Base-by-base conservation (phyloP, 2,329 filamentous ascomycete species). In the Plenodomus lindquistii region DNA sequence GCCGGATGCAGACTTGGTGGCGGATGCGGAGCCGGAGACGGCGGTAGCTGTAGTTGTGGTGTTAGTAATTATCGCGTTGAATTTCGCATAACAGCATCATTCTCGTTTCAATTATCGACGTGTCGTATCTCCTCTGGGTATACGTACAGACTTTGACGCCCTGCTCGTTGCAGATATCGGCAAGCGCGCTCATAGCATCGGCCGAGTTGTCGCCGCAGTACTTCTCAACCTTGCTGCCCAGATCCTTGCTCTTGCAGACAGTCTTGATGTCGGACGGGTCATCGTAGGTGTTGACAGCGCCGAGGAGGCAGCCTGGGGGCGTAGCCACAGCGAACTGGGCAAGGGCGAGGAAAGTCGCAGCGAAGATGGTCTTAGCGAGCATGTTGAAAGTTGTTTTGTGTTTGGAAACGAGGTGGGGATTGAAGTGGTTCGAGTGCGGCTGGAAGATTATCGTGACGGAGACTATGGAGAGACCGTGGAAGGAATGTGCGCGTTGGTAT, bases 121-220 rank as follows among this genome's bases (percentile, higher is more conserved):
- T n/a, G n/a, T n/a, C n/a, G n/a, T n/a, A n/a, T n/a, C n/a, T n/a
- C n/a, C n/a, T n/a, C n/a, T n/a, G 16, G 16, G 31, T 34, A 24
- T 36, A 67, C 66, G 35, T 63, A 70, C 66, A 50, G 50, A 69
- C 57, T 54, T 69, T 52, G 16, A 67, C 61, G 8, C 59, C 63
- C 29, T 49, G 51, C 3, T 45, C 54, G 18, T 63, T 61, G 49
- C 66, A 70, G 29, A 67, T 56, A 27, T 67, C 66, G 1, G 62
- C 57, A 13, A 69, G 54, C 29, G 65, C 65, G 4, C 38, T 50
- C 49, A 70, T 44, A 15, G 66, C 66, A 22, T 53, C 55, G 41
- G 57, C 40, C 2, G 58, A 54, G 10, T 52, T 39, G 42, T 63
- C 53, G 4, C 62, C 60, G 42, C 66, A 70, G 42, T 60, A 57